Evolutionary conservation across 2,329 filamentous ascomycete species (phyloP), one percentile per base, ranked within the genome.

Genomic region (Clarireedia homoeocarpa): DNA sequence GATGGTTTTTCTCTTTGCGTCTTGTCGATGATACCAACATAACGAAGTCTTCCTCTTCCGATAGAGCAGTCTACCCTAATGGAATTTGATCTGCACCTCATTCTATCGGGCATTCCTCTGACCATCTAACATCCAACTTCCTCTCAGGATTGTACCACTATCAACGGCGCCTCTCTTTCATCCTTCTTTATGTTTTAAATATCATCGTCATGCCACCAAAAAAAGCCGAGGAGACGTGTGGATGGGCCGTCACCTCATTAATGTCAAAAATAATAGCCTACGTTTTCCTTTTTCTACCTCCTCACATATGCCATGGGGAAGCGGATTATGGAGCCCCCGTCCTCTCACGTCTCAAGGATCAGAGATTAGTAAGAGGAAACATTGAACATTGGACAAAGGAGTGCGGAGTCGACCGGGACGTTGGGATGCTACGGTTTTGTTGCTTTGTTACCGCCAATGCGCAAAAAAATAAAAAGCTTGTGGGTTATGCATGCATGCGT

Each of bases 21-120:
- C 51, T 56, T 60, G 51, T 59, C 60, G 39, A 62, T 61, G 58
- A 62, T 62, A 62, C 60, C 60, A 60, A 46, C 54, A 46, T 61
- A 59, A 62, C 59, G 60, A 60, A 49, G 42, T 48, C 27, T 59
- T 57, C 52, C 34, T 60, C 48, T 53, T 36, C 39, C 15, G 9
- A 12, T 34, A 34, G 26, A 34, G 54, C 48, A 53, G 34, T 36
- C 36, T 23, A 45, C 36, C 39, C 12, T 20, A 26, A 44, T 52
- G 42, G 27, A 23, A 38, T 20, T 46, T 39, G 30, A 20, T 45
- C 39, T 40, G 40, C 54, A 46, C 42, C 45, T 17, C 17, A 26
- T 45, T 30, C 39, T 30, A 9, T 30, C 27, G 27, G 27, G 27
- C 27, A 12, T 30, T 30, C 20, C 20, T 20, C 51, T 53, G 27